Base-by-base conservation (phyloP, 176 grass and related monocot species). In the Themeda triandra region DNA sequence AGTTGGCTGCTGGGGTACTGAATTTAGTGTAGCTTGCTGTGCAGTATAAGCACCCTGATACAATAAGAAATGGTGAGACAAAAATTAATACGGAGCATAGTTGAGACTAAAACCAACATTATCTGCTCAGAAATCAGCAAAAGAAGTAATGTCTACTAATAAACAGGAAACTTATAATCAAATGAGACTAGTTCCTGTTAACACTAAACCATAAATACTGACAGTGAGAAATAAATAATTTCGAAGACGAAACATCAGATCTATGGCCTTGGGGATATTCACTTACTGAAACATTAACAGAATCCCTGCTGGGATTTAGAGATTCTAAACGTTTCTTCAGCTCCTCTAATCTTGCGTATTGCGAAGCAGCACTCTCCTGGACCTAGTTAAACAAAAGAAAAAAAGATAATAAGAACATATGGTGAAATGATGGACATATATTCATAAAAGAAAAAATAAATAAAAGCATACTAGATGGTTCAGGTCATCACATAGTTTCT, bases 401-500 rank as follows among this genome's bases (percentile, higher is more conserved):
- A 10, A 24, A 85, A 73, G 46, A 72, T 84, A 19, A 54, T 56
- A 75, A 75, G 11, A 80, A 85, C 79, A 49, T 46, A 56, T 60
- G 24, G 19, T 53, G 19, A 8, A 73, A 75, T 74, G 13, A 9
- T 37, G 8, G 33, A 39, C 9, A 25, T 49, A 54, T 69, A 23
- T 54, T 39, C 41, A 75, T 13, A 54, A 54, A 24, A 49, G 41
- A 68, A 29, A 76, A 84, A 78, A n/a, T n/a, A 59, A 23, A 29
- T 39, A 81, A 80, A 87, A 33, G 65, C 68, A 48, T 86, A 98
- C 96, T 89, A 98, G 81, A 54, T 75, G 31, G 80, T 90, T 98
- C 19, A 98, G 69, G 78, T 98, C 96, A 36, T 98, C 91, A 78
- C 96, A 98, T 60, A 98, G 83, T 78, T 80, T 92, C 85, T 98